Evolutionary conservation across 2,329 filamentous ascomycete genomes (phyloP), one percentile per base, ranked within the genome.

Genomic region (Aspergillus sp.): DNA sequence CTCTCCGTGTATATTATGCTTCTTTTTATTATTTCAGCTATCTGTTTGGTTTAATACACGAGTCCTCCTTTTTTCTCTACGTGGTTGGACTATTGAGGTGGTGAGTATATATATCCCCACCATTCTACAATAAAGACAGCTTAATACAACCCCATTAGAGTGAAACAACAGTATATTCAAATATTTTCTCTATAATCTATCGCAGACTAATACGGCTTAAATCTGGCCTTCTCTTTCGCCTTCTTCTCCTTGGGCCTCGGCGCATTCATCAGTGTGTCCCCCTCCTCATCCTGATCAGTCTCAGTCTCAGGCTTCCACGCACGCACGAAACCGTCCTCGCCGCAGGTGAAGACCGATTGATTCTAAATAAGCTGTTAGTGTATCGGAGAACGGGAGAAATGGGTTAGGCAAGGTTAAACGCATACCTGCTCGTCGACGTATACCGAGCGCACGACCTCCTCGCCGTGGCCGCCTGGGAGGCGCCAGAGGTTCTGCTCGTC

Each of bases 371-470:
- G 74, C 77, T 12, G 43, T 64, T 31, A 59, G 52, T 45, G 48
- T 21, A 21, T 21, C 21, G 21, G 21, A 21, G 3, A 21, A 21
- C 3, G 3, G 21, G 21, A 21, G 21, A 21, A 12, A 8, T 14
- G 11, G 46, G 27, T 14, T 23, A 14, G 39, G 3, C 44, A 25
- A n/a, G 27, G 33, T 31, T 31, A 31, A 31, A 27, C 52, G 15
- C 33, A 15, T 69, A 80, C 78, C 69, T 73, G 65, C 33, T 77
- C 73, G 61, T 79, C 76, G n/a, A 79, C 59, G 64, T 72, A 75
- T 7, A 80, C 68, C 0, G 79, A 77, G 43, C 79, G 76, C 12
- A 81, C 76, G 40, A 81, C 69, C 56, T 81, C 79, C 55, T 77
- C 77, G 5, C 78, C 77, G 65, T 81, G 79, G n/a, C 76, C 77